Evolutionary conservation across 441 rosid genomes (phyloP).

Genomic region (California macrophylla): DNA sequence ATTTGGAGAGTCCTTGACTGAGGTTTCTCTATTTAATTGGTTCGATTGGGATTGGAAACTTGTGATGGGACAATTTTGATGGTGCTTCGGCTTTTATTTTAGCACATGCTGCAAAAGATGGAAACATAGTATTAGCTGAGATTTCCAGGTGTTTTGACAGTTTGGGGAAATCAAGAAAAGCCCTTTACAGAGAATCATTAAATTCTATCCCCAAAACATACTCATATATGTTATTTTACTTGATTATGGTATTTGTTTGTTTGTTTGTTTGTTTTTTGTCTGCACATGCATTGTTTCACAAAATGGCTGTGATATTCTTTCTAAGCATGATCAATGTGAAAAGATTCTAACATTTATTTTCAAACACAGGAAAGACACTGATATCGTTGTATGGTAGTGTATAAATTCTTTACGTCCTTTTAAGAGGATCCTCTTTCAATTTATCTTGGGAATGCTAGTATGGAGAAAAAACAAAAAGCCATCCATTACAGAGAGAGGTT

Average conservation of each 20-base stretch:
- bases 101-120: not conserved
- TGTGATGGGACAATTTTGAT: not conserved
- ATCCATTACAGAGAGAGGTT: conserved; percentile 59
- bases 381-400: not conserved
- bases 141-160: not conserved
- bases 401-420: not conserved
- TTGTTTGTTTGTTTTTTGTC: not conserved
- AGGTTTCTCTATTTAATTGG: not conserved
- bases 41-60: too few species aligned
- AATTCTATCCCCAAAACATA: not conserved
- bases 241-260: too few species aligned
- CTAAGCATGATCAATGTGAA: not conserved
- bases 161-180: not conserved
- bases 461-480: conserved; percentile 42
- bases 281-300: not conserved
- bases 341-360: not conserved
- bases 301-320: not conserved
- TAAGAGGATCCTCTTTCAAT: not conserved
- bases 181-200: not conserved
- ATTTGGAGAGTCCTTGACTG: not conserved
- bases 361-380: not conserved
- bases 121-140: not conserved
- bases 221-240: not conserved
- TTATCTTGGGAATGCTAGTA: conserved; percentile 30
- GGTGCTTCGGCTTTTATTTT: not conserved